These are phyloP conservation scores for Begonia fuchsioides DNA, from an alignment of 306 rosid species.

Conservation along the genomic window DNA sequence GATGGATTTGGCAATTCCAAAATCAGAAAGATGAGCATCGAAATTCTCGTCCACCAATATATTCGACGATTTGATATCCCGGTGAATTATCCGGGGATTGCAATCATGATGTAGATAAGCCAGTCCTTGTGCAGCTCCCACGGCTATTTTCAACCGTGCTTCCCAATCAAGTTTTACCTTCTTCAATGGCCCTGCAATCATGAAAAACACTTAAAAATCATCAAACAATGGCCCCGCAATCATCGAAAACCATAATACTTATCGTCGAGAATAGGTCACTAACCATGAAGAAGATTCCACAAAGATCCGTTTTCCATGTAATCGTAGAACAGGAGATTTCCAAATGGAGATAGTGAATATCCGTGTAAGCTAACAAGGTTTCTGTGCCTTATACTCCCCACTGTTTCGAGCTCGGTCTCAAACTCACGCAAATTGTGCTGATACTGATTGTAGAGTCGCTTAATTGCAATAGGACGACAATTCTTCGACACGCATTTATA, in stretches of 20 bases:
- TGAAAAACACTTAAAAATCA: too few relatives aligned
- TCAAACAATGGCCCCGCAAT: too few relatives aligned
- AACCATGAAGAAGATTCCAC: constrained; percentile 95
- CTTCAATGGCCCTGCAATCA: constrained; percentile 42
- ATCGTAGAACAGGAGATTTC: constrained; percentile 84
- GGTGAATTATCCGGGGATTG: constrained; percentile 68
- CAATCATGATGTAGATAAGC: constrained; percentile 95
- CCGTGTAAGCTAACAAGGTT: constrained; percentile 81
- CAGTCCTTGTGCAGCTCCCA: constrained; percentile 92
- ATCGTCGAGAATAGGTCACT: background rate
- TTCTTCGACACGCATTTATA: constrained; percentile 70
- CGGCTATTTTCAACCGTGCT: constrained; percentile 68
- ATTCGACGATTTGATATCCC: constrained; percentile 83
- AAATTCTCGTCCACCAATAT: constrained; percentile 79
- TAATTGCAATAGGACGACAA: constrained; percentile 87
- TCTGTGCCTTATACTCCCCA: constrained; percentile 78
- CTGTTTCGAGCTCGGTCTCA: constrained; percentile 77
- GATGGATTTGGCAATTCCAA: constrained; percentile 70
- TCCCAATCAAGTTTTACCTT: constrained; percentile 97
- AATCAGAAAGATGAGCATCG: constrained; percentile 75
- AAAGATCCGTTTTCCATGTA: constrained; percentile 88
- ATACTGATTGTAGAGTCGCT: constrained; percentile 65
- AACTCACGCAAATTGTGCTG: constrained; percentile 49
- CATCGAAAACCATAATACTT: background rate
- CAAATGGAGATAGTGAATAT: constrained; percentile 57